Evolutionary conservation across 441 rosid genomes (phyloP).

Genomic region (Erodium texanum): DNA sequence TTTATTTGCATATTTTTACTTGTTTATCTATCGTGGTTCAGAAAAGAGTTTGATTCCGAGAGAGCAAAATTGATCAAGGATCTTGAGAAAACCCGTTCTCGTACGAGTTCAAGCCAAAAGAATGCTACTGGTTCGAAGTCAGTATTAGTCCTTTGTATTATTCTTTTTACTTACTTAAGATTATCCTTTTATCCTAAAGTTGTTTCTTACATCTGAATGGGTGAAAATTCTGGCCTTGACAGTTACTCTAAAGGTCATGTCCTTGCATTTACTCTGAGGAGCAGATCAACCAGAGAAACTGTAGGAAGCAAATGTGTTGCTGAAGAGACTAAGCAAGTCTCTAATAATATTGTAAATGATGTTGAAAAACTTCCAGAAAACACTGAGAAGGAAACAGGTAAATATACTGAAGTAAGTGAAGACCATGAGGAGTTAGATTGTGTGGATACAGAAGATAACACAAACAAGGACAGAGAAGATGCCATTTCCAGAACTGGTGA

Average conservation of each 20-base stretch:
- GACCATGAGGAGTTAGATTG: not conserved
- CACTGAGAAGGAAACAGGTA: slow-evolving; percentile 10
- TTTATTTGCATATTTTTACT: not conserved
- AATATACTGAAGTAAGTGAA: slow-evolving; percentile 24
- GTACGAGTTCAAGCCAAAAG: slow-evolving; percentile 1
- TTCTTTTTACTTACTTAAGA: not conserved
- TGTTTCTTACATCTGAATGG: slow-evolving; percentile 14
- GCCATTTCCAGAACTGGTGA: not conserved
- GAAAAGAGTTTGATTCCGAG: slow-evolving; percentile 30
- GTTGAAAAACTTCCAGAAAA: slow-evolving; percentile 20
- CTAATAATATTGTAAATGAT: slow-evolving; percentile 21
- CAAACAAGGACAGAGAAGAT: not conserved
- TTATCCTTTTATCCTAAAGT: not conserved
- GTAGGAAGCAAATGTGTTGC: slow-evolving; percentile 22
- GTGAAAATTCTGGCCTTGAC: slow-evolving; percentile 13
- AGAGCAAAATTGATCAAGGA: slow-evolving; percentile 19
- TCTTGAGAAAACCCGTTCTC: slow-evolving; percentile 12
- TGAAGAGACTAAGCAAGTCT: not conserved
- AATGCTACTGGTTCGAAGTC: slow-evolving; percentile 2
- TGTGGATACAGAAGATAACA: not conserved
- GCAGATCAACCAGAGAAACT: slow-evolving; percentile 17
- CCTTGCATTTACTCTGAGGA: slow-evolving; percentile 35
- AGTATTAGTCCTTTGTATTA: slow-evolving; percentile 10
- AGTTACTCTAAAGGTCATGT: slow-evolving; percentile 35
- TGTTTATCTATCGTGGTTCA: slow-evolving; percentile 19